These are phyloP conservation scores for Chlamydomonas sp. DNA, from an alignment of 139 green algal species.

Conservation along the genomic window DNA sequence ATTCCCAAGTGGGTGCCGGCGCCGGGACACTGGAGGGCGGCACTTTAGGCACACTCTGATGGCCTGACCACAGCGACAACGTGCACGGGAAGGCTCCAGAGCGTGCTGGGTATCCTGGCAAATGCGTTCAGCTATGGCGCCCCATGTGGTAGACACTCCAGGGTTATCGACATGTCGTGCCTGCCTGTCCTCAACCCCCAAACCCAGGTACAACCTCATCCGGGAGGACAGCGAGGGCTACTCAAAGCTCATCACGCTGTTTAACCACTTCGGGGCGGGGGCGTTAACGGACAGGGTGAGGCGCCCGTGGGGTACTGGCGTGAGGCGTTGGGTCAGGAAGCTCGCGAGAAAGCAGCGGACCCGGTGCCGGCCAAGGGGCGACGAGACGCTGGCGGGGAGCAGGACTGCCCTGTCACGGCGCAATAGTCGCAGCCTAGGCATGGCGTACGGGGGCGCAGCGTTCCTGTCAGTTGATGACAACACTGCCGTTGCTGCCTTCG, in stretches of 20 bases:
- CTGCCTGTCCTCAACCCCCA: not conserved
- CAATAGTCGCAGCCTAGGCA: too few relatives aligned
- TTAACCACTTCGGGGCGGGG: constrained; percentile 49
- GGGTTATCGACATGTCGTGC: too few relatives aligned
- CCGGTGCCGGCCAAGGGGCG: too few relatives aligned
- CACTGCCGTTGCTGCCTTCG: not conserved
- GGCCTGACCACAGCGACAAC: not conserved
- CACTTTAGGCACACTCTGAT: not conserved
- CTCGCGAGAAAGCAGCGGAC: too few relatives aligned
- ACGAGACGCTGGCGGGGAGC: not conserved
- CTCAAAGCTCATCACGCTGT: constrained; percentile 79
- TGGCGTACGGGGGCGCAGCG: too few relatives aligned
- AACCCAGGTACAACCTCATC: constrained; percentile 88
- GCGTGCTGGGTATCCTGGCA: too few relatives aligned
- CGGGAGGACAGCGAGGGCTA: constrained; percentile 93
- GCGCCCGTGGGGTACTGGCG: not conserved
- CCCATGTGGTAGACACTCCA: too few relatives aligned
- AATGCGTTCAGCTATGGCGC: not conserved
- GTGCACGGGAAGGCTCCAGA: not conserved
- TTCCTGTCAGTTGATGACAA: not conserved
- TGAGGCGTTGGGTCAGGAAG: not conserved
- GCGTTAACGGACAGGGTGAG: constrained; percentile 10
- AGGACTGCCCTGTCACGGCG: not conserved
- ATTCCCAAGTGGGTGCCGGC: constrained; percentile 37
- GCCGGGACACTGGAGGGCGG: not conserved